Percentiles rank a stretch among this genome's conserved stretches.
These are phyloP conservation scores for Calonectria pseudoturangicola DNA, from an alignment of 2,329 filamentous ascomycete species.

Conservation along the genomic window DNA sequence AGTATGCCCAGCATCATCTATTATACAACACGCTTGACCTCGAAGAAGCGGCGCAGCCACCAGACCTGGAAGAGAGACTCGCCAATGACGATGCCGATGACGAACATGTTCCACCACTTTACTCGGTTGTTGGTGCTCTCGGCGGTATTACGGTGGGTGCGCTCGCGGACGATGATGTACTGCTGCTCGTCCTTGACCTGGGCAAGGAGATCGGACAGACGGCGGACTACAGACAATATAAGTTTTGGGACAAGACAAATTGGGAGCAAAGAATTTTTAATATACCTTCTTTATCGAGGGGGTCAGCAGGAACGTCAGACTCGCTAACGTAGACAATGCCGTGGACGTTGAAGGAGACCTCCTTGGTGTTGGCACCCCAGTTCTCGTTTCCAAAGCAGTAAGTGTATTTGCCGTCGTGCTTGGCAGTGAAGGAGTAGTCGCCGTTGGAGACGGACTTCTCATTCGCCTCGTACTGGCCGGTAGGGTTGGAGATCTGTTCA, in stretches of 20 bases:
- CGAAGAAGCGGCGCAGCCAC: conserved; percentile 99
- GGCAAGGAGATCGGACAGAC: conserved; percentile 87
- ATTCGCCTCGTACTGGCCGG: conserved; percentile 84
- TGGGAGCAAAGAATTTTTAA: conserved; percentile 31
- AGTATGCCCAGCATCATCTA: background rate
- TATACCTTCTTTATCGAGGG: conserved; percentile 91
- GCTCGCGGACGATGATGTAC: conserved; percentile 96
- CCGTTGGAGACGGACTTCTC: conserved; percentile 90
- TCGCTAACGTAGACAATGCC: conserved; percentile 98
- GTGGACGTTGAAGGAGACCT: conserved; percentile 99
- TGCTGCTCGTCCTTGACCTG: conserved; percentile 98
- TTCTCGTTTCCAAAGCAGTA: conserved; percentile 99
- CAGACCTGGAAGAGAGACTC: conserved; percentile 99
- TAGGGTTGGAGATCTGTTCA: conserved; percentile 84
- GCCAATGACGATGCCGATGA: conserved; percentile 89
- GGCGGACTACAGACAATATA: conserved; percentile 76
- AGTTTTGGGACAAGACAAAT: conserved; percentile 36
- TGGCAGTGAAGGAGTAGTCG: conserved; percentile 93
- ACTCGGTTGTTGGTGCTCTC: conserved; percentile 98
- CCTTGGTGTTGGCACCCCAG: conserved; percentile 96
- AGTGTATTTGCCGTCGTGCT: conserved; percentile 88
- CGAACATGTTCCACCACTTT: conserved; percentile 99
- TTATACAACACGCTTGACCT: conserved; percentile 83
- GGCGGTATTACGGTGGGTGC: conserved; percentile 97
- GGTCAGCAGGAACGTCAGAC: conserved; percentile 87